These are phyloP conservation scores for Globisporangium paroecandrum DNA, from an alignment of 352 stramenopile genomes.

Conservation along the genomic window DNA sequence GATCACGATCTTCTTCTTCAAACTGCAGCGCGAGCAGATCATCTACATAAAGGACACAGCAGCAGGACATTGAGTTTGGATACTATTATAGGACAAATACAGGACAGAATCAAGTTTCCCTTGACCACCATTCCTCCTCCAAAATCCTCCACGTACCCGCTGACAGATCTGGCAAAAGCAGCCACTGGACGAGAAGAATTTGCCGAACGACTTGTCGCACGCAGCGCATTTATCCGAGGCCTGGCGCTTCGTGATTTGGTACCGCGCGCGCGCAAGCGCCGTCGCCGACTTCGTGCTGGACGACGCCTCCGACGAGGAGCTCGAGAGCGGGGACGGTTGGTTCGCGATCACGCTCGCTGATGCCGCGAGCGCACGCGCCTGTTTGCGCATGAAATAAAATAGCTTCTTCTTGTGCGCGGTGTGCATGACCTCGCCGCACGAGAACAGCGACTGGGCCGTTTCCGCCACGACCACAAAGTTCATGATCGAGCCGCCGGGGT, in stretches of 20 bases:
- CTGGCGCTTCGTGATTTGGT: constrained; percentile 10
- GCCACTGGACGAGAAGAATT: constrained; percentile 31
- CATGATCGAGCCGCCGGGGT: constrained; percentile 32
- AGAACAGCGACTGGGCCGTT: constrained; percentile 23
- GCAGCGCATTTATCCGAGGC: constrained; percentile 26
- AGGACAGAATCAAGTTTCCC: not conserved
- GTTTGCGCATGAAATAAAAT: constrained; percentile 34
- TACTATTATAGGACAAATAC: not conserved
- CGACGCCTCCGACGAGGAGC: constrained; percentile 2
- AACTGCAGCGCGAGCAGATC: constrained; percentile 41
- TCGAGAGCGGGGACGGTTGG: constrained; percentile 8
- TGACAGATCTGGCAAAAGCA: constrained; percentile 25
- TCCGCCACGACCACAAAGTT: constrained; percentile 40
- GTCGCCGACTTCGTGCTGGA: constrained; percentile 14
- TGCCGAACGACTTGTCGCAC: constrained; percentile 31
- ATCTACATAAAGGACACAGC: constrained; percentile 26
- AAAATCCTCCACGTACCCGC: not conserved
- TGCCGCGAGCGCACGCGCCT: constrained; percentile 18
- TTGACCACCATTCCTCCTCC: no score
- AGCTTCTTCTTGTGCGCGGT: constrained; percentile 55
- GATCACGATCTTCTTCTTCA: constrained; percentile 52
- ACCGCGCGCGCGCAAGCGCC: constrained; percentile 1
- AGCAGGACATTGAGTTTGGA: not conserved
- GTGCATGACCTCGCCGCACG: constrained; percentile 29
- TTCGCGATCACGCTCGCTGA: not conserved